Evolutionary conservation across 441 rosid genomes (phyloP), one percentile per base, ranked within the genome.

Genomic region (Biscutella laevigata): DNA sequence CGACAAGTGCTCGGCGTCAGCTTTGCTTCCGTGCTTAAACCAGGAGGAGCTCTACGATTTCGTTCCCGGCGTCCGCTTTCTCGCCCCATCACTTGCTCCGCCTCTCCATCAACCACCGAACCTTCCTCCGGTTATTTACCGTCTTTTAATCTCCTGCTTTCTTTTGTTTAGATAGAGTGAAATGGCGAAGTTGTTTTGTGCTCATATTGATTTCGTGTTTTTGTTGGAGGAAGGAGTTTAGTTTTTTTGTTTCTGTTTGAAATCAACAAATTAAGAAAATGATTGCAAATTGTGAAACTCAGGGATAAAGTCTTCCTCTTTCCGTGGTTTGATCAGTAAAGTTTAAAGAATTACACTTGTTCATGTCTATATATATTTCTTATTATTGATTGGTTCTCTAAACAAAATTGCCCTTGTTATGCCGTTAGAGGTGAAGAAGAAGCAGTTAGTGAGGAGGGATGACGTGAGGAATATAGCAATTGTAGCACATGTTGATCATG

Each of bases 401-500:
- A 56, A 64, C n/a, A 6, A 26, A 26, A 32, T 13, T 10, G 17
- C 45, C 36, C 40, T 14, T 61, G 29, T 30, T 50, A 41, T 60
- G 48, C 5, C 21, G 46, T 12, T 58, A 82, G 97, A 80, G 71
- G 97, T 79, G 75, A 79, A 74, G 74, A 83, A 74, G 82, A 76
- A 67, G 26, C 80, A 69, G 71, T 50, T 86, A 34, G 76, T 57
- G 69, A 80, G 91, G 80, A 82, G 95, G 70, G 43, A 75, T 6
- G 84, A 89, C 57, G 68, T 91, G 69, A 76, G 98, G 81, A 91
- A 88, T 53, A 83, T 88, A 56, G 98, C 98, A 28, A 91, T 88
- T 30, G 95, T 88, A 37, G 98, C 98, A 33, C 98, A 88, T 59
- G 98, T 91, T 36, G 98, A 91, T 74, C 98, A 91, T 55, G 98